Conservation (phyloP, 2,329 filamentous ascomycete species). For the Boeremia exigua region DNA sequence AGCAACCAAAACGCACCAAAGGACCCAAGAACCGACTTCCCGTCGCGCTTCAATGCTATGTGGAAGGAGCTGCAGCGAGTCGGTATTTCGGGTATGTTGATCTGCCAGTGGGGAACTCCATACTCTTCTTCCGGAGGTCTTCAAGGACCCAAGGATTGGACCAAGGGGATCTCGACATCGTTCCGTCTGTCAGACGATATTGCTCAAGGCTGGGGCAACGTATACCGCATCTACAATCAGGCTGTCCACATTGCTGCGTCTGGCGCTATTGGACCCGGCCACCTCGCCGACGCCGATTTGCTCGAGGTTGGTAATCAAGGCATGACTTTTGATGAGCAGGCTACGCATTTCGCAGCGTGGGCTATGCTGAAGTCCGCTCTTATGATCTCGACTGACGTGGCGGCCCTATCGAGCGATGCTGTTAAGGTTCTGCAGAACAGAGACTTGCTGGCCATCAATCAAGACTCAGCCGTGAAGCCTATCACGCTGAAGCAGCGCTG, state of each 20-base stretch:
- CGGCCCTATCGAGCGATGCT: slow-evolving; percentile 16
- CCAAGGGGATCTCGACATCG: slow-evolving; percentile 26
- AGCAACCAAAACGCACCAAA: slow-evolving; percentile 26
- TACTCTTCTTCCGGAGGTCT: slow-evolving; percentile 20
- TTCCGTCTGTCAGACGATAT: slow-evolving; percentile 29
- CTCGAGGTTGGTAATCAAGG: slow-evolving; percentile 26
- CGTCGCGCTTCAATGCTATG: slow-evolving; percentile 23
- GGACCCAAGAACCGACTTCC: slow-evolving; percentile 23
- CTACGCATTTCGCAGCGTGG: slow-evolving; percentile 30
- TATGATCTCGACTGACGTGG: slow-evolving; percentile 27
- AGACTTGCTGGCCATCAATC: slow-evolving; percentile 28
- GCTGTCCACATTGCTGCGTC: slow-evolving; percentile 27
- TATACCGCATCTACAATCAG: slow-evolving; percentile 31
- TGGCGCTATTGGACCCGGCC: slow-evolving; percentile 21
- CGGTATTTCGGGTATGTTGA: slow-evolving; percentile 23
- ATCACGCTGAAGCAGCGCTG: slow-evolving; percentile 28
- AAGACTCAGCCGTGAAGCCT: slow-evolving; percentile 28
- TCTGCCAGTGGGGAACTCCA: slow-evolving; percentile 28
- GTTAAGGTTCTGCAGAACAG: slow-evolving; percentile 29
- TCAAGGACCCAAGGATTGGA: slow-evolving; percentile 25
- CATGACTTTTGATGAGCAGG: slow-evolving; percentile 30
- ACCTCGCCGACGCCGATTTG: slow-evolving; percentile 29
- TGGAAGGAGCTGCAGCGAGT: slow-evolving; percentile 30
- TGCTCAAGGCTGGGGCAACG: slow-evolving; percentile 19
- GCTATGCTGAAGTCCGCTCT: slow-evolving; percentile 31